Evolutionary conservation across 306 rosid species (phyloP).

Genomic region (Medicago truncatula): MtrunA17r5.0-ANR NC_053043.1:541001-541500

Average conservation of each 20-base stretch:
- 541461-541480: no score
- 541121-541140: neutral
- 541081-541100: conserved; percentile 4
- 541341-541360: no score
- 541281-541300: conserved; percentile 7
- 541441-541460: no score
- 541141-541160: conserved; percentile 11
- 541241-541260: conserved; percentile 22
- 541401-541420: no score
- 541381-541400: no score
- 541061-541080: neutral
- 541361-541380: no score
- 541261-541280: neutral
- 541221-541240: conserved; percentile 25
- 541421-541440: no score
- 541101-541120: conserved; percentile 19
- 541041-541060: conserved; percentile 11
- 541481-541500: no score
- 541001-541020: no score
- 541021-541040: neutral
- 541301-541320: no score
- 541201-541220: conserved; percentile 1
- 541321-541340: no score
- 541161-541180: conserved; percentile 8
- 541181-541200: conserved; percentile 1